Percentiles rank a stretch among this genome's conserved stretches.
Evolutionary conservation across 2,329 filamentous ascomycete species (phyloP).

Genomic region (Alternaria sp.): DNA sequence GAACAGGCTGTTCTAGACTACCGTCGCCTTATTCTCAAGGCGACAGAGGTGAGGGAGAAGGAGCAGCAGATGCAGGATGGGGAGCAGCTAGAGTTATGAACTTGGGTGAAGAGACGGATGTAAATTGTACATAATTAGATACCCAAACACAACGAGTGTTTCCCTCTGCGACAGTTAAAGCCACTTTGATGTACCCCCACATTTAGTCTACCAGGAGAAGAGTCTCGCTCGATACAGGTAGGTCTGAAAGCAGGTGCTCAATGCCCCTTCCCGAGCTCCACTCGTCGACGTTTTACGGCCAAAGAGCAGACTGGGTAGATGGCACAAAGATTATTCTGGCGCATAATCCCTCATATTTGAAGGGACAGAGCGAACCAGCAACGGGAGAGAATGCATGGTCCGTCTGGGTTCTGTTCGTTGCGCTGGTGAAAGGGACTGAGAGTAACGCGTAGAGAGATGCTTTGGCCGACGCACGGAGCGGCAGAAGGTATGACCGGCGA

Average conservation of each 20-base stretch:
- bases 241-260: conserved; percentile 41
- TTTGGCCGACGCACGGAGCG: not conserved
- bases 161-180: not conserved
- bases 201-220: conserved; percentile 45
- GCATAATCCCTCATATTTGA: conserved; percentile 12
- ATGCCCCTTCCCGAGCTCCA: conserved; percentile 18
- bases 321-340: conserved; percentile 31
- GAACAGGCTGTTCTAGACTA: conserved; percentile 81
- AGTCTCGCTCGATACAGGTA: conserved; percentile 38
- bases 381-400: conserved; percentile 23
- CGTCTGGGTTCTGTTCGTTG: conserved; percentile 39
- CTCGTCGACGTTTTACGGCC: not conserved
- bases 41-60: conserved; percentile 33
- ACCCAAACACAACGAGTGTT: not conserved
- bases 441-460: not conserved
- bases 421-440: conserved; percentile 25
- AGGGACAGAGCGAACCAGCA: conserved; percentile 31
- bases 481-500: not conserved
- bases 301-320: conserved; percentile 10
- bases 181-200: conserved; percentile 32
- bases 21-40: conserved; percentile 57
- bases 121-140: not conserved
- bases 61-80: not conserved
- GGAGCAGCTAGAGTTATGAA: conserved; percentile 33
- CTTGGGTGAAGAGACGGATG: not conserved